Conservation (phyloP, 2,329 filamentous ascomycete genomes). For the Diplodia intermedia region DNA sequence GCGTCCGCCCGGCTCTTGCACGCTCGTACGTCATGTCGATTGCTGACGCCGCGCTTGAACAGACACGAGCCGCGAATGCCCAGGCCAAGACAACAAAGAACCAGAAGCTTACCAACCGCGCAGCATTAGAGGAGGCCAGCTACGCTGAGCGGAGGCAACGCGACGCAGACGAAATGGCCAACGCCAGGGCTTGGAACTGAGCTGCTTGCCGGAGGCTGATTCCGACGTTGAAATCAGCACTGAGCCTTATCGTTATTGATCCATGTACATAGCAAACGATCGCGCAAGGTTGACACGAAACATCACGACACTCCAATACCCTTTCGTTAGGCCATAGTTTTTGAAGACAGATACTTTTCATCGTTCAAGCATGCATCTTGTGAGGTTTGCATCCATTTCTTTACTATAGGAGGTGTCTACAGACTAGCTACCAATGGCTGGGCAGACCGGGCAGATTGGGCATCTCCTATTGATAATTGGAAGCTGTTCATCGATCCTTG, state of each 20-base stretch:
- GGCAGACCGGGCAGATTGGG: not conserved
- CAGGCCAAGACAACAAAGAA: constrained; percentile 54
- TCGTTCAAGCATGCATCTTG: not conserved
- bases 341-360: not conserved
- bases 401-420: not conserved
- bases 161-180: constrained; percentile 69
- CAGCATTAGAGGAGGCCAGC: constrained; percentile 73
- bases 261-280: not conserved
- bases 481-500: not conserved
- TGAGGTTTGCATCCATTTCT: not conserved
- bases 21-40: not conserved
- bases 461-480: not conserved
- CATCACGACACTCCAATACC: not conserved
- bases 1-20: constrained; percentile 45
- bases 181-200: constrained; percentile 65
- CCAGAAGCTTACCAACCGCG: constrained; percentile 75
- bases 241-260: not conserved
- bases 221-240: not conserved
- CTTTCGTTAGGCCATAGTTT: not conserved
- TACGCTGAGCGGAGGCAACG: constrained; percentile 68
- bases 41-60: not conserved
- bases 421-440: not conserved
- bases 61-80: constrained; percentile 19
- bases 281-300: not conserved
- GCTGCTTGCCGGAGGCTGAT: not conserved